These are phyloP conservation scores for Candida sonorensis DNA, from an alignment of 805 yeast species.

Conservation along the genomic window DNA sequence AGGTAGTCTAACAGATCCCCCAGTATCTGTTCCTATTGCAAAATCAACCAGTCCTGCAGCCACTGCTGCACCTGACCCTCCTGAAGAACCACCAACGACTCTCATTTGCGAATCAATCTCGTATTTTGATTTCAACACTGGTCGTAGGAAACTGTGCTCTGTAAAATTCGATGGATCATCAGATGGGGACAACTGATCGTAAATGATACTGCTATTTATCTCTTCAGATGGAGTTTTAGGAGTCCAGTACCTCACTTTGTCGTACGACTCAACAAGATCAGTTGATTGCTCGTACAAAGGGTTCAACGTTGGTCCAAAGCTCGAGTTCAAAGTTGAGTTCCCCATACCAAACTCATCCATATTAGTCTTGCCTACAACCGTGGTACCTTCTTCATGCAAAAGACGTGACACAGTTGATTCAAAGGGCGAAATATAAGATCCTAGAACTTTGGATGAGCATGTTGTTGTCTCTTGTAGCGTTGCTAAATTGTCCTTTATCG, in stretches of 20 bases:
- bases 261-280: constrained; percentile 17
- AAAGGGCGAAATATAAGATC: constrained; percentile 64
- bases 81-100: constrained; percentile 87
- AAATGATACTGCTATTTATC: constrained; percentile 26
- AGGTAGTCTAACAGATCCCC: constrained; percentile 92
- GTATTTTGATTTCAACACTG: no score
- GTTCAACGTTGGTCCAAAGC: constrained; percentile 53
- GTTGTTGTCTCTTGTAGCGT: constrained; percentile 63
- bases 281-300: constrained; percentile 29
- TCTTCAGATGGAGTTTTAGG: constrained; percentile 12
- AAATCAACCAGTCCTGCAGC: constrained; percentile 64
- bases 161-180: constrained; percentile 5
- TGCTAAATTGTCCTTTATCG: constrained; percentile 77
- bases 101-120: constrained; percentile 23
- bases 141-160: no score
- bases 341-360: constrained; percentile 99
- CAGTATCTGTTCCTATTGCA: constrained; percentile 93
- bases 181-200: constrained; percentile 34
- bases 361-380: constrained; percentile 73
- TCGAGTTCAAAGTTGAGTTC: constrained; percentile 51
- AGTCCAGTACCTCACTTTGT: constrained; percentile 21
- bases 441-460: constrained; percentile 65
- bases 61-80: constrained; percentile 94
- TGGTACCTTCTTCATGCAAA: constrained; percentile 46
- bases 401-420: constrained; percentile 65